These are phyloP conservation scores for Saccharomycopsis oosterbeekiorum DNA, from an alignment of 805 yeast genomes.

Conservation along the genomic window DNA sequence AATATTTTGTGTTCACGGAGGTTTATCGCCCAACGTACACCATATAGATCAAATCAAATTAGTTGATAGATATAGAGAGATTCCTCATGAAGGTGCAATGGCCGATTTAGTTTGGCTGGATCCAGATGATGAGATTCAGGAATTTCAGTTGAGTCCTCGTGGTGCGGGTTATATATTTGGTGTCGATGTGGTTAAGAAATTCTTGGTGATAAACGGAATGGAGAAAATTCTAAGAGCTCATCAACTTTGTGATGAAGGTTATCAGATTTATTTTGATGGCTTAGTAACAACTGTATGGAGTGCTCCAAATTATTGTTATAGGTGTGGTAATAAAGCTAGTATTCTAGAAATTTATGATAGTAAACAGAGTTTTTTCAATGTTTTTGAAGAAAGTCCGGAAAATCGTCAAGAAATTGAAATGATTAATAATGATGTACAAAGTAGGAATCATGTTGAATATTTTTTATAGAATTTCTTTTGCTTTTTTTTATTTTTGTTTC, in stretches of 20 bases:
- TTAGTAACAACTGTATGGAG: conserved; percentile 95
- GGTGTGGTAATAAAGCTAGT: conserved; percentile 97
- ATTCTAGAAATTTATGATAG: conserved; percentile 76
- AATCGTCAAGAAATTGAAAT: conserved; percentile 41
- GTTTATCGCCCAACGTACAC: conserved; percentile 90
- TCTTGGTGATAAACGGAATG: conserved; percentile 67
- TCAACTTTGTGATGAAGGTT: conserved; percentile 94
- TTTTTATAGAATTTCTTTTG: conserved; percentile 25
- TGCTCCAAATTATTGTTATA: conserved; percentile 94
- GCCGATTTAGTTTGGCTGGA: conserved; percentile 98
- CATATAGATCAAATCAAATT: conserved; percentile 85
- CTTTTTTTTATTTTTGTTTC: not conserved
- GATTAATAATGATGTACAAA: conserved; percentile 16
- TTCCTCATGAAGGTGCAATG: conserved; percentile 99
- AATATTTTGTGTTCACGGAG: conserved; percentile 95
- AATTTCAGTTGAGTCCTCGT: conserved; percentile 82
- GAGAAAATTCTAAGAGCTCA: conserved; percentile 86
- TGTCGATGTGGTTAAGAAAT: conserved; percentile 77
- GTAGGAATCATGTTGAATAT: conserved; percentile 27
- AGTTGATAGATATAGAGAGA: conserved; percentile 85
- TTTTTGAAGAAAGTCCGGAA: conserved; percentile 95
- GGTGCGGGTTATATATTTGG: conserved; percentile 99
- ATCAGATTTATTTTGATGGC: conserved; percentile 83
- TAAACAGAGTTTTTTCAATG: conserved; percentile 69
- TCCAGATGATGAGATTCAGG: conserved; percentile 75